A percentile compares a stretch with the other conserved stretches of the same genome.
Conservation (phyloP, 2,329 filamentous ascomycete genomes). For the Pseudogymnoascus sp. region DNA sequence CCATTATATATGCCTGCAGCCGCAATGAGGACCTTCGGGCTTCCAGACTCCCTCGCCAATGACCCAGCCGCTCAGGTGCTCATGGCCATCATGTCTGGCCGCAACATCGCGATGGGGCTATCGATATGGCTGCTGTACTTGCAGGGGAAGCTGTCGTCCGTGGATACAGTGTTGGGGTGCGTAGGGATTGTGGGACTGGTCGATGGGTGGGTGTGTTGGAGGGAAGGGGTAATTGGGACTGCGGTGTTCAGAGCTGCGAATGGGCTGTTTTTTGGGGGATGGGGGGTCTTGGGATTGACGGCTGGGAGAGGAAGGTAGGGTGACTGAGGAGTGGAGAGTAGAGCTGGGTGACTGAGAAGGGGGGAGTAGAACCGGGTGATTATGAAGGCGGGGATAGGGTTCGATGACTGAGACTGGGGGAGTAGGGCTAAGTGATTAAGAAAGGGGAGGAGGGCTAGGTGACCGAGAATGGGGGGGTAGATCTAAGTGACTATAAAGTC, state of each 20-base stretch:
- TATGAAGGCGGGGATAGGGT: too few species aligned
- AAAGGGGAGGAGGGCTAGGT: too few species aligned
- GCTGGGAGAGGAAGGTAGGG: neutral
- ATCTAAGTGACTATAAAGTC: too few species aligned
- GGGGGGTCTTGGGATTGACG: neutral
- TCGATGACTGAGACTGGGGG: too few species aligned
- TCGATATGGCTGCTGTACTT: constrained; percentile 12
- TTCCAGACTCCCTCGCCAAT: constrained; percentile 10
- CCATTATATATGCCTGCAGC: neutral
- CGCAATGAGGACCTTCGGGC: constrained; percentile 14
- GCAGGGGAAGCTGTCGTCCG: constrained; percentile 9
- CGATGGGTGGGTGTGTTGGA: constrained; percentile 15
- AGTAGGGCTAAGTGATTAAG: too few species aligned
- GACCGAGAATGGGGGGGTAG: too few species aligned
- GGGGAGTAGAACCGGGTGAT: too few species aligned
- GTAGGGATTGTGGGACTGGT: constrained; percentile 12
- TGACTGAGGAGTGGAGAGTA: neutral
- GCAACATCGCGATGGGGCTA: constrained; percentile 12
- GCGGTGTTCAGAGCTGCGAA: neutral
- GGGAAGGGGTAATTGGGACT: constrained; percentile 11
- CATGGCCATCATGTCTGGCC: constrained; percentile 10
- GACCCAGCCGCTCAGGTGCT: constrained; percentile 10
- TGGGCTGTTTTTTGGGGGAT: neutral
- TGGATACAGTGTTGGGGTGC: constrained; percentile 12
- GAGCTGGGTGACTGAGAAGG: neutral